A percentile compares a stretch with the other conserved stretches of the same genome.
These are phyloP conservation scores for Rhizopus microsporus DNA, from an alignment of 371 early-diverging fungal species.

Conservation along the genomic window DNA sequence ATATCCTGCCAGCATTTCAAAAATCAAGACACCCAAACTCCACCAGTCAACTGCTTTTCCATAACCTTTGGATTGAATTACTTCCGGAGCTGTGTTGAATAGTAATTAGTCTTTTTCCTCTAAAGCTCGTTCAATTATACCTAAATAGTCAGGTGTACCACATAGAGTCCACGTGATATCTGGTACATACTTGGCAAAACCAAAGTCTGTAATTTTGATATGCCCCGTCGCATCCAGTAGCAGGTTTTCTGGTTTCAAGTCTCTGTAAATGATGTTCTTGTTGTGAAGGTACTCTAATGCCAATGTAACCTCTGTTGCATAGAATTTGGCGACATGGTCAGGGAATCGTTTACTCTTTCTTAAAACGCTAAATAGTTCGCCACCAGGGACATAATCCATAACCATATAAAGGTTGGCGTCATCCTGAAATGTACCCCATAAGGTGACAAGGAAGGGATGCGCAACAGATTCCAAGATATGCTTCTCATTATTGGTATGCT, in stretches of 20 bases:
- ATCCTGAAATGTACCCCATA: slow-evolving; percentile 94
- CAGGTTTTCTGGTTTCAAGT: slow-evolving; percentile 94
- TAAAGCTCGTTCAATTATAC: slow-evolving; percentile 6
- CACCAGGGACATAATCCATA: slow-evolving; percentile 97
- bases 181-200: slow-evolving; percentile 96
- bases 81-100: slow-evolving; percentile 80
- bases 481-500: slow-evolving; percentile 97
- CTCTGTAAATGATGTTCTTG: slow-evolving; percentile 91
- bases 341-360: slow-evolving; percentile 81
- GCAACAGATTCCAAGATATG: slow-evolving; percentile 85
- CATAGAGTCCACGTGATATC: slow-evolving; percentile 96
- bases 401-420: slow-evolving; percentile 85
- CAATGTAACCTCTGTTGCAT: slow-evolving; percentile 75
- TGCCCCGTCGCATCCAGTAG: slow-evolving; percentile 87
- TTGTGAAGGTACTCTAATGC: slow-evolving; percentile 90
- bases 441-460: slow-evolving; percentile 94
- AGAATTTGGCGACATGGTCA: slow-evolving; percentile 85
- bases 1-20: slow-evolving; percentile 86
- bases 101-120: neutral
- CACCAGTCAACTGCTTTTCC: slow-evolving; percentile 97
- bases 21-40: slow-evolving; percentile 97
- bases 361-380: slow-evolving; percentile 88
- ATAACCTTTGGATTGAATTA: slow-evolving; percentile 93
- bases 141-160: slow-evolving; percentile 98
- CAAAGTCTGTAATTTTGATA: slow-evolving; percentile 98